Base-by-base conservation (phyloP, 2,329 filamentous ascomycete species). In the Fusarium keratoplasticum region DNA sequence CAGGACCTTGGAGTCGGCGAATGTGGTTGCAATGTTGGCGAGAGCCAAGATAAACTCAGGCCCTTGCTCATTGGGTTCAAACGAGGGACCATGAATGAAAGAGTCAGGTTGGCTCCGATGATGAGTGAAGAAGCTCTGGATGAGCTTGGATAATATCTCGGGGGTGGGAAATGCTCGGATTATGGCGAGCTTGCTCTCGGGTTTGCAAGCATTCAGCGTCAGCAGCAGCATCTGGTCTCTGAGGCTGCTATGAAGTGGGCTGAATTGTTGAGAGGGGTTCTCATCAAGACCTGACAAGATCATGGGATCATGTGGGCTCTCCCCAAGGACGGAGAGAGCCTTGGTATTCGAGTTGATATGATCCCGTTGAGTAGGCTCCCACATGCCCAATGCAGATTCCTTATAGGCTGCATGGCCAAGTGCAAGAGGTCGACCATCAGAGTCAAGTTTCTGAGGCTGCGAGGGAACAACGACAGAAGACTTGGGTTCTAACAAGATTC, bases 71-170 rank as follows among this genome's bases (percentile, higher is more conserved):
- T 72, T 72, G 18, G 63, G 66, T n/a, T 61, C 52, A 25, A 72
- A 70, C 0, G 69, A 72, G 0, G 69, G 60, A 5, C 50, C 61
- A 36, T 69, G 69, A 9, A 72, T 57, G 22, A 57, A 72, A 14
- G 66, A 69, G 42, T 72, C 69, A 2, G 61, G 54, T 9, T 67
- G 69, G 38, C n/a, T 36, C 16, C 60, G 63, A 22, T 72, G 67
- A 11, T 72, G 67, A 31, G 68, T 63, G 35, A 70, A 72, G 40
- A 72, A 72, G 16, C 66, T 60, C 27, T 72, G 62, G 4, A 67
- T 25, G 4, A 72, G 66, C 14, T 70, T 63, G 18, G 65, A 60
- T 18, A 72, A 38, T 4, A 72, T 59, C 8, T 72, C 69, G 4
- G 67, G 59, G 0, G 58, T 64, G n/a, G 67, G 69, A 22, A 72